These are phyloP conservation scores for Rhizopogon vesiculosus DNA, from an alignment of 768 basidiomycete species.

Conservation along the genomic window DNA sequence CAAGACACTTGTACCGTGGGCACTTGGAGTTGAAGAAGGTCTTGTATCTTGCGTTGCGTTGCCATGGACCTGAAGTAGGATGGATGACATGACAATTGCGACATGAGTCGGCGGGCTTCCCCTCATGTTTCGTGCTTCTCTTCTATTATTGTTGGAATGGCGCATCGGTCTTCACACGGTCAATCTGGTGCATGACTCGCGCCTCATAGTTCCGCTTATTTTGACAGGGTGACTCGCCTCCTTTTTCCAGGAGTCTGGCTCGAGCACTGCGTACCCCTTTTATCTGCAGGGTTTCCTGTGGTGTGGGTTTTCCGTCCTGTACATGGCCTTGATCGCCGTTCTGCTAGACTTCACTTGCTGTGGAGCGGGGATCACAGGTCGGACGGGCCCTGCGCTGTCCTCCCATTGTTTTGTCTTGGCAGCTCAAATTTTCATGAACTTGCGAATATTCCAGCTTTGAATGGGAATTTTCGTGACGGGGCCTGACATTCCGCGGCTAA, in stretches of 20 bases:
- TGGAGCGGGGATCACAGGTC: background rate
- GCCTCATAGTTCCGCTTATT: background rate
- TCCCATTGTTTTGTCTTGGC: background rate
- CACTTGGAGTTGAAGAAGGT: background rate
- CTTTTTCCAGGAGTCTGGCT: background rate
- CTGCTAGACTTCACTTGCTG: background rate
- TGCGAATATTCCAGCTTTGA: background rate
- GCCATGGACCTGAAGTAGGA: background rate
- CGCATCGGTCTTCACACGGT: background rate
- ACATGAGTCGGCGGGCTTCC: background rate
- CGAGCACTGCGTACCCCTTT: background rate
- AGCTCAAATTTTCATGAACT: constrained; percentile 1
- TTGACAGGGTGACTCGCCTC: background rate
- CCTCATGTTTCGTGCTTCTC: background rate
- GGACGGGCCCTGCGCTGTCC: no score
- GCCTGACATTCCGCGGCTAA: background rate
- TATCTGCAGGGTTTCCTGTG: constrained; percentile 1
- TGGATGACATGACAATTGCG: background rate
- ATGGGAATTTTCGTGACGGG: background rate
- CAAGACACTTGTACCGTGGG: background rate
- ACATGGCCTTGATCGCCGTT: constrained; percentile 1
- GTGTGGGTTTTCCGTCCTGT: constrained; percentile 1
- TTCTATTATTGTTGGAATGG: background rate
- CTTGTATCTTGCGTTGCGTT: background rate
- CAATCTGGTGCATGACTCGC: background rate